Percentiles rank a stretch among this genome's conserved stretches.
Evolutionary conservation across 805 yeast genomes (phyloP).

Genomic region (Teunomyces gatunensis): DNA sequence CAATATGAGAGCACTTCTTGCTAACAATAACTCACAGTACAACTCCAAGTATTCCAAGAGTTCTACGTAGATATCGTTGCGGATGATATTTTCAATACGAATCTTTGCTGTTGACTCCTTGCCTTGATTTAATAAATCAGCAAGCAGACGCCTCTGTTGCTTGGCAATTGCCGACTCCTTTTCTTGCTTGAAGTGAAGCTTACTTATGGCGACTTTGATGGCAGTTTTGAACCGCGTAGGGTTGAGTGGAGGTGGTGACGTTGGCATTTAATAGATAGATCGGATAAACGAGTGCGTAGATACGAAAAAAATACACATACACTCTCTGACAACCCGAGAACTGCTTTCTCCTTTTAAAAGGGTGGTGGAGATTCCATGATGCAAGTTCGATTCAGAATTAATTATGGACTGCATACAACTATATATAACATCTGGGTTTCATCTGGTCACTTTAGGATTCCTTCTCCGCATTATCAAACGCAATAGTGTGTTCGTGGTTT

Average conservation of each 20-base stretch:
- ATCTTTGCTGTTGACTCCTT: slow-evolving; percentile 82
- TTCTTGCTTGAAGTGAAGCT: slow-evolving; percentile 68
- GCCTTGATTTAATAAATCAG: slow-evolving; percentile 65
- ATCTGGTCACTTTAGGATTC: neutral
- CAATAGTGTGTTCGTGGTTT: slow-evolving; percentile 40
- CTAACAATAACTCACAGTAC: slow-evolving; percentile 76
- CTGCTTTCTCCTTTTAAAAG: too few relatives aligned
- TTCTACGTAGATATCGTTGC: slow-evolving; percentile 80
- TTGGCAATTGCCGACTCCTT: slow-evolving; percentile 73
- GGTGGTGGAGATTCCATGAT: neutral
- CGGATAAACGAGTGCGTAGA: too few relatives aligned
- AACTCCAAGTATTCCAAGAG: slow-evolving; percentile 75
- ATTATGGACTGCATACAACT: neutral
- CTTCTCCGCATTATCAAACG: slow-evolving; percentile 12
- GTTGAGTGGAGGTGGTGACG: slow-evolving; percentile 23
- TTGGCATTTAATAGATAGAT: neutral
- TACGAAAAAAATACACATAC: too few relatives aligned
- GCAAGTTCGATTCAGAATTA: too few relatives aligned
- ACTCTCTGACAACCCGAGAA: too few relatives aligned
- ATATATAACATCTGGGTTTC: neutral
- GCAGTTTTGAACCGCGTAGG: slow-evolving; percentile 38
- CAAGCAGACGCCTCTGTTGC: slow-evolving; percentile 67
- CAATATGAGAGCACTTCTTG: slow-evolving; percentile 64
- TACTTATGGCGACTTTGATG: slow-evolving; percentile 67
- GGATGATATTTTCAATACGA: slow-evolving; percentile 77